These are phyloP conservation scores for Eimeria praecox DNA, from an alignment of 169 alveolate species.

Conservation along the genomic window DNA sequence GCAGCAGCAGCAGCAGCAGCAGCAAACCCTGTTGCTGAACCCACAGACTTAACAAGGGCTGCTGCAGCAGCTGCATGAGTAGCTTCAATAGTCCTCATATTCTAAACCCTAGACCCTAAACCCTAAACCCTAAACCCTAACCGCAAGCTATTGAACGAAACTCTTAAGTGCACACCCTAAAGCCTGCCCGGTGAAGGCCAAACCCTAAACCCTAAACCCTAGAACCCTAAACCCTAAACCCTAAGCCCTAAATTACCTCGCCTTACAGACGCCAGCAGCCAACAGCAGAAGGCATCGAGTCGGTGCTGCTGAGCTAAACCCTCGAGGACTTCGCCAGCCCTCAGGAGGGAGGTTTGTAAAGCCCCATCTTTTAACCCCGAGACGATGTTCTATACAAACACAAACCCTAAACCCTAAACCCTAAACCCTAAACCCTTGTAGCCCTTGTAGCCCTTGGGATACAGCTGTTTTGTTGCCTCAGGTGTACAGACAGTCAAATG, in stretches of 20 bases:
- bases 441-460: too few species aligned
- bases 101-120: constrained; percentile 1
- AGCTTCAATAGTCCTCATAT: not conserved
- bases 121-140: constrained; percentile 9
- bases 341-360: not conserved
- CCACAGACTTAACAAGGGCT: too few species aligned
- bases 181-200: too few species aligned
- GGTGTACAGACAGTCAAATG: too few species aligned
- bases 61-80: not conserved
- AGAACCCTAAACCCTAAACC: constrained; percentile 2
- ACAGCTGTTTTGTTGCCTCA: too few species aligned
- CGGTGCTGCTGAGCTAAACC: not conserved
- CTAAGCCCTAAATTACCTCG: constrained; percentile 16
- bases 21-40: not conserved
- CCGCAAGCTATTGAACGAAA: too few species aligned
- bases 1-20: constrained; percentile 22
- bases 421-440: not conserved
- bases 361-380: not conserved
- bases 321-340: not conserved
- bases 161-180: too few species aligned
- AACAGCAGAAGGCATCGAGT: not conserved
- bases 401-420: not conserved
- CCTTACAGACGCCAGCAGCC: not conserved
- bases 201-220: constrained; percentile 19
- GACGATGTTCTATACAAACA: not conserved